Base-by-base conservation (phyloP, 345 rosid species). In the Ailanthus altissimus region DNA sequence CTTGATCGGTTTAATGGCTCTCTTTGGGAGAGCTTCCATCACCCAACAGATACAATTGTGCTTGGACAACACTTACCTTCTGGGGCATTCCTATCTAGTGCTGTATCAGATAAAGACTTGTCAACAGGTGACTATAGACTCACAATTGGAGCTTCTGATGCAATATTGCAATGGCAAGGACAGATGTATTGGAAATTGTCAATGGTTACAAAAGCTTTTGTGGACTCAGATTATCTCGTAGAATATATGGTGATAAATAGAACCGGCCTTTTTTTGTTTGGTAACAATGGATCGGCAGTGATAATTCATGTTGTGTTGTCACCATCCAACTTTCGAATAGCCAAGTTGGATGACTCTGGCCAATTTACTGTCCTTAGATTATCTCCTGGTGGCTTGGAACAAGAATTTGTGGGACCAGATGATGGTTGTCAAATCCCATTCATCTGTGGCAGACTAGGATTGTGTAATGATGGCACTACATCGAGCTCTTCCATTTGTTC, bases 11-110 rank as follows among this genome's bases (percentile, higher is more conserved):
- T 73, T 25, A 94, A 93, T 72, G 73, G 0, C 73, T 87, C 94
- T 62, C 79, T 94, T 11, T 94, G 98, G 98, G 93, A 94, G 73
- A 94, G 95, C 77, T 94, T 94, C 75, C 53, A 79, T 0, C 2
- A 85, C 62, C 98, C 98, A 0, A 91, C 94, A 0, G 97, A 94
- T 78, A 86, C 97, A 1, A 83, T 94, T 58, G 92, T 91, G 42
- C 77, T 86, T 6, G 97, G 97, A 78, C 98, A 94, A 73, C 78
- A 16, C 16, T 83, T 94, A 1, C 79, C 62, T 0, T 43, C 75
- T 10, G 89, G 91, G 50, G 77, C 70, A 28, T 73, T 69, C 32
- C 77, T 93, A 73, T 83, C 86, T 0, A 85, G 89, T 80, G 80
- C 94, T 36, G 91, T 84, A 49, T 86, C 91, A 15, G 72, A 43